Percentiles rank a stretch among this genome's conserved stretches.
Evolutionary conservation across 2,329 filamentous ascomycete genomes (phyloP).

Genomic region (Cryphonectria parasitica): DNA sequence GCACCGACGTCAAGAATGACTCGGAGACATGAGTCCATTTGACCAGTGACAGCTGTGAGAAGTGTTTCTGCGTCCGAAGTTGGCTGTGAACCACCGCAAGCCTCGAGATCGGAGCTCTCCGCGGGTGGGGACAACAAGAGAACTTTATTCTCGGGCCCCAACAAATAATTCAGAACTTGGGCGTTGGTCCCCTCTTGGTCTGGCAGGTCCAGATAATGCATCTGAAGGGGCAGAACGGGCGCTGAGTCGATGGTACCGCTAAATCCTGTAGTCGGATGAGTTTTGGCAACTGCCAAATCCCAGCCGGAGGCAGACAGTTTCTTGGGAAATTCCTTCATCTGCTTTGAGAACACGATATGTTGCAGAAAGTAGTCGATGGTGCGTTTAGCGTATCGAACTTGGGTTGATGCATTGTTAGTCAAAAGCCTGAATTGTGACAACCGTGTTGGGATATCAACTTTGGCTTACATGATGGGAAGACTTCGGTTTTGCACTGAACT

Average conservation of each 20-base stretch:
- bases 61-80: constrained; percentile 46
- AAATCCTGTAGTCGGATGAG: constrained; percentile 64
- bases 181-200: constrained; percentile 69
- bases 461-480: constrained; percentile 51
- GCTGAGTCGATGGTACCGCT: constrained; percentile 70
- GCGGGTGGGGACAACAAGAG: constrained; percentile 32
- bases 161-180: constrained; percentile 61
- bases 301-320: constrained; percentile 70
- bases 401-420: background rate
- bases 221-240: constrained; percentile 58
- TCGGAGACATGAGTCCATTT: constrained; percentile 45
- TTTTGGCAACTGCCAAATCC: constrained; percentile 60
- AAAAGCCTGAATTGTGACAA: background rate
- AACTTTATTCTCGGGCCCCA: constrained; percentile 56
- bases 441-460: background rate
- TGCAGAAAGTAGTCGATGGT: constrained; percentile 67
- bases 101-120: background rate
- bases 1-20: constrained; percentile 75
- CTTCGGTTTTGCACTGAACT: constrained; percentile 45
- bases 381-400: constrained; percentile 54
- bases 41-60: constrained; percentile 46
- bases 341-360: constrained; percentile 61
- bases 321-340: constrained; percentile 63
- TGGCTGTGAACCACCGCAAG: constrained; percentile 2
- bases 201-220: constrained; percentile 59